Percentiles rank a stretch among this genome's conserved stretches.
Conservation (phyloP, 768 basidiomycete genomes). For the Asterophora lycoperdoides region DNA sequence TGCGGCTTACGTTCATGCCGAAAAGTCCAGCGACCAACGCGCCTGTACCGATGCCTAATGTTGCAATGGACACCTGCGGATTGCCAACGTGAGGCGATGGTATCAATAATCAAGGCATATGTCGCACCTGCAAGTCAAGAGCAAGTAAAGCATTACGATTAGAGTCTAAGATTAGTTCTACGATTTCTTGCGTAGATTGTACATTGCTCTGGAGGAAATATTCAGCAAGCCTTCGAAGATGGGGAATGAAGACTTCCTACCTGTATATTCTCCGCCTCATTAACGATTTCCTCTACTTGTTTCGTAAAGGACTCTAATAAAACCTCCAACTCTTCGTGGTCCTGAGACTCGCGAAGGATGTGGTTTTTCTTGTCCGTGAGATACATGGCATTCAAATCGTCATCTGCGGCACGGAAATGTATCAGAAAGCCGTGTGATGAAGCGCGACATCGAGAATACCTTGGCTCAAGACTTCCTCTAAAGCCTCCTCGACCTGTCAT, state of each 20-base stretch:
- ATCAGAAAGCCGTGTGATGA: background rate
- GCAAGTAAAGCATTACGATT: constrained; percentile 91
- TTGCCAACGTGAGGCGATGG: constrained; percentile 6
- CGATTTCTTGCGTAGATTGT: constrained; percentile 96
- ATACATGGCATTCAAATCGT: constrained; percentile 94
- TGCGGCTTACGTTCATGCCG: constrained; percentile 85
- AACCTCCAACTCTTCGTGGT: constrained; percentile 92
- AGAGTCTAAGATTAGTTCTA: constrained; percentile 92
- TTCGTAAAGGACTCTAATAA: constrained; percentile 93
- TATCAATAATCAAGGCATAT: background rate
- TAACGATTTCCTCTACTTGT: constrained; percentile 95
- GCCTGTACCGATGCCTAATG: constrained; percentile 88
- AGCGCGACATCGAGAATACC: constrained; percentile 38
- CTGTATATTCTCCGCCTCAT: constrained; percentile 84
- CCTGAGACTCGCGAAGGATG: constrained; percentile 54
- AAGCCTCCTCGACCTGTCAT: constrained; percentile 75
- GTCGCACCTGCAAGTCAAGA: constrained; percentile 77
- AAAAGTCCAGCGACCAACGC: constrained; percentile 89
- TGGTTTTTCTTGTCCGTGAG: constrained; percentile 79
- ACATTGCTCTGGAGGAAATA: constrained; percentile 68
- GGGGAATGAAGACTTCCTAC: constrained; percentile 34
- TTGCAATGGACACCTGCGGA: constrained; percentile 81
- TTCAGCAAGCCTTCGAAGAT: background rate
- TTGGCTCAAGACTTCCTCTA: constrained; percentile 90
- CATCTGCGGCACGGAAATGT: constrained; percentile 55